Conservation (phyloP, 169 alveolate species). For the Plasmodium vivax region DNA sequence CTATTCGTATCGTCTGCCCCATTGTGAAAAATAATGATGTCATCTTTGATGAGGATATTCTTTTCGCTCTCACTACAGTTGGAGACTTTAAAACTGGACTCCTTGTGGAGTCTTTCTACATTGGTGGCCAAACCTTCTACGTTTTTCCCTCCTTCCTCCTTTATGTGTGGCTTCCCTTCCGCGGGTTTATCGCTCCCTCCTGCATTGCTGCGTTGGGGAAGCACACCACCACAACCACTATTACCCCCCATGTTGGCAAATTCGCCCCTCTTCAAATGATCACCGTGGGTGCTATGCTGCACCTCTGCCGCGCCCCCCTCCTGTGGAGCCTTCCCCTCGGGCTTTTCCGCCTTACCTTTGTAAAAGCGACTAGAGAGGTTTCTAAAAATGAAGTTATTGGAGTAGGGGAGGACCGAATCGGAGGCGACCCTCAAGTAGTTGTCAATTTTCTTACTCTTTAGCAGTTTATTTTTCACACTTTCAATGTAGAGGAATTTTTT, state of each 20-base stretch:
- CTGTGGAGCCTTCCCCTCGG: not conserved
- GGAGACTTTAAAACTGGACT: conserved; percentile 11
- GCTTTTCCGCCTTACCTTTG: not conserved
- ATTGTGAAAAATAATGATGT: conserved; percentile 50
- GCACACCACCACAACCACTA: not conserved
- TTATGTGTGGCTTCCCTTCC: not conserved
- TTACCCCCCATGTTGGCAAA: not conserved
- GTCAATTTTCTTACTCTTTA: conserved; percentile 37
- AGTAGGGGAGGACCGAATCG: conserved; percentile 55
- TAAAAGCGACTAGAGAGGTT: conserved; percentile 23
- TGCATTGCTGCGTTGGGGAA: not conserved
- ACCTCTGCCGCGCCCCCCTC: not conserved
- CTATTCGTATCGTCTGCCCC: not conserved
- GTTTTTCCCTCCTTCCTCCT: not conserved
- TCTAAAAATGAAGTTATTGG: conserved; percentile 29
- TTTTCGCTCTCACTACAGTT: conserved; percentile 47
- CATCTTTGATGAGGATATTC: conserved; percentile 53
- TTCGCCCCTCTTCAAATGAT: not conserved
- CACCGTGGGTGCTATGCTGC: not conserved
- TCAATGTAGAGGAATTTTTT: conserved; percentile 38
- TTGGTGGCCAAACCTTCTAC: not conserved
- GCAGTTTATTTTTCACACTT: conserved; percentile 51
- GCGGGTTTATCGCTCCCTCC: not conserved
- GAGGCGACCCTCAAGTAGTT: conserved; percentile 62
- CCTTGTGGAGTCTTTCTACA: not conserved